These are phyloP conservation scores for Populus pruinosa DNA, from an alignment of 345 rosid genomes.

Conservation along the genomic window DNA sequence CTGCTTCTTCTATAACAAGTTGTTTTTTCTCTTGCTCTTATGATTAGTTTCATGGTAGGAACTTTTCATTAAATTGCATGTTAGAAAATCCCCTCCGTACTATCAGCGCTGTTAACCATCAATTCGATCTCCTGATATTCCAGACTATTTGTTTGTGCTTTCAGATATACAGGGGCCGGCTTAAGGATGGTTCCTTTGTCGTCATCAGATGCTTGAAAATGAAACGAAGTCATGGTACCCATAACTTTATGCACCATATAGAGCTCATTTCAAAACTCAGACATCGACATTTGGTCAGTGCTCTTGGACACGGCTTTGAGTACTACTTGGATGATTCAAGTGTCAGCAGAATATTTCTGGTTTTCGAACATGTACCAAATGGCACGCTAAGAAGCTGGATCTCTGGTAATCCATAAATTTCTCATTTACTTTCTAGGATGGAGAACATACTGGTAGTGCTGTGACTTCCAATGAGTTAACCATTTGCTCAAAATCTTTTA, in stretches of 20 bases:
- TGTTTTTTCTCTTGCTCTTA: neutral
- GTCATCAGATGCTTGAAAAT: conserved; percentile 83
- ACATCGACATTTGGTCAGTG: conserved; percentile 81
- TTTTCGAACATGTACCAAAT: conserved; percentile 83
- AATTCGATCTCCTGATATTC: neutral
- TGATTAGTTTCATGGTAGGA: neutral
- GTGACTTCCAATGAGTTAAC: neutral
- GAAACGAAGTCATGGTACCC: conserved; percentile 72
- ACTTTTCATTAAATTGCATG: neutral
- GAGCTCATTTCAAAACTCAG: conserved; percentile 84
- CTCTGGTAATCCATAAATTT: conserved; percentile 51
- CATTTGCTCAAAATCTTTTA: neutral
- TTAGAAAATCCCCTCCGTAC: neutral
- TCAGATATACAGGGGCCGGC: conserved; percentile 84
- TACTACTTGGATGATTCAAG: conserved; percentile 92
- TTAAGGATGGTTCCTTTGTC: conserved; percentile 70
- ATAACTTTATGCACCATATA: conserved; percentile 74
- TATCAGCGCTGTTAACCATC: neutral
- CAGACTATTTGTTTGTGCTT: conserved; percentile 5
- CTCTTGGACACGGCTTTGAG: conserved; percentile 89
- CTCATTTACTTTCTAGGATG: neutral
- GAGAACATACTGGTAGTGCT: neutral
- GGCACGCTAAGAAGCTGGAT: conserved; percentile 87
- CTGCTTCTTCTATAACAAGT: neutral
- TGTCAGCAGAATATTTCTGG: conserved; percentile 84